These are phyloP conservation scores for Neurospora terricola DNA, from an alignment of 495 filamentous ascomycete species.

Conservation along the genomic window DNA sequence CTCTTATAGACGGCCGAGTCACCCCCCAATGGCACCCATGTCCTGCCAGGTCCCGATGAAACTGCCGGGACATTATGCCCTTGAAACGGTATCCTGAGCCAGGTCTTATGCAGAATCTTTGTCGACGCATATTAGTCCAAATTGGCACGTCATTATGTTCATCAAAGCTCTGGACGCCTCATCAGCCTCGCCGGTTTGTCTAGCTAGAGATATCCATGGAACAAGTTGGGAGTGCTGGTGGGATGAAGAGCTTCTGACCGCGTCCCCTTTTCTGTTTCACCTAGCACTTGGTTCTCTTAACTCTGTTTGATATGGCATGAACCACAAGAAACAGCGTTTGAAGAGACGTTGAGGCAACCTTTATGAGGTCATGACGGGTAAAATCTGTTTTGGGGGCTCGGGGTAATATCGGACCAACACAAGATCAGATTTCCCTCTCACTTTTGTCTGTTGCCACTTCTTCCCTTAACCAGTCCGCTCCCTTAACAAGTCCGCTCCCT, in stretches of 20 bases:
- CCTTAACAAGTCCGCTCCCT: neutral
- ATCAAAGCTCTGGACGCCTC: neutral
- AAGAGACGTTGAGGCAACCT: neutral
- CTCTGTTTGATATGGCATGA: neutral
- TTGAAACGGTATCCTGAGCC: neutral
- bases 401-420: neutral
- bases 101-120: neutral
- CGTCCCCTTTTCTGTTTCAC: neutral
- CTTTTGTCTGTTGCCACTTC: neutral
- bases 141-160: neutral
- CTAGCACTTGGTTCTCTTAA: neutral
- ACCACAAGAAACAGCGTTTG: neutral
- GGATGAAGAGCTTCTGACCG: neutral
- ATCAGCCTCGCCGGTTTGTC: neutral
- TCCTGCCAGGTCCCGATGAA: neutral
- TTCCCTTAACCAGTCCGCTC: neutral
- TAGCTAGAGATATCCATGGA: neutral
- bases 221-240: neutral
- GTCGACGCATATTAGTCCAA: neutral
- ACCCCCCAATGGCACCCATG: neutral
- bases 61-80: neutral
- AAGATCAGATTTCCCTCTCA: neutral
- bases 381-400: neutral
- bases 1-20: neutral
- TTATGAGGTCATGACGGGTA: neutral